Conservation (phyloP, 768 basidiomycete genomes). For the Phanerochaete sordida region DNA sequence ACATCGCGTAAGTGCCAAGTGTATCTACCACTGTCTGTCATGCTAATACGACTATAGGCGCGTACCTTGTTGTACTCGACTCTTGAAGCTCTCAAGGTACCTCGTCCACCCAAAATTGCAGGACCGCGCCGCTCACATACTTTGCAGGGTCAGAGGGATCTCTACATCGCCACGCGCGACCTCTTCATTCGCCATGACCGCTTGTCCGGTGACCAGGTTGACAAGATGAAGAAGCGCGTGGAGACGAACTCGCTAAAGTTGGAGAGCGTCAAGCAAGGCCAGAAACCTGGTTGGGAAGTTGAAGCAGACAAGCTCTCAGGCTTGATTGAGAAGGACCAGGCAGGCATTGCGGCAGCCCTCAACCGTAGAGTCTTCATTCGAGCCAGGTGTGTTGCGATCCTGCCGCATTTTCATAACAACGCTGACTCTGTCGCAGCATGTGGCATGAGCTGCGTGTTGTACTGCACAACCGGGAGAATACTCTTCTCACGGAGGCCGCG, state of each 20-base stretch:
- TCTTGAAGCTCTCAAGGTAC: conserved; percentile 74
- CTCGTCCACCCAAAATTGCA: background rate
- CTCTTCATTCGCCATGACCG: conserved; percentile 84
- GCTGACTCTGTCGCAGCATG: conserved; percentile 51
- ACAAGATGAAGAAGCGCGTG: conserved; percentile 82
- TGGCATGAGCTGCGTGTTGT: conserved; percentile 96
- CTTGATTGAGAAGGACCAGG: conserved; percentile 82
- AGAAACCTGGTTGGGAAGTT: conserved; percentile 83
- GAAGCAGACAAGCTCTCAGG: conserved; percentile 76
- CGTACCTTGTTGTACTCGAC: conserved; percentile 61
- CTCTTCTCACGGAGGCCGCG: conserved; percentile 69
- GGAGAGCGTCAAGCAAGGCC: conserved; percentile 62
- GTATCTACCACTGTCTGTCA: background rate
- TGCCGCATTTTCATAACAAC: background rate
- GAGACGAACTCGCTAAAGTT: conserved; percentile 74
- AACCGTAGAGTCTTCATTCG: conserved; percentile 83
- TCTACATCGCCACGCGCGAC: conserved; percentile 85
- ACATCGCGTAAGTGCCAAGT: conserved; percentile 49
- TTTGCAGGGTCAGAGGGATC: conserved; percentile 68
- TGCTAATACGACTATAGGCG: conserved; percentile 40
- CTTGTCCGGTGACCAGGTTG: conserved; percentile 85
- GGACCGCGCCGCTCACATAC: conserved; percentile 8
- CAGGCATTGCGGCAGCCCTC: conserved; percentile 68
- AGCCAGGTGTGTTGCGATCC: conserved; percentile 76
- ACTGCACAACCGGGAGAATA: conserved; percentile 86